These are phyloP conservation scores for Leishmania lainsoni DNA, from an alignment of 208 protist genomes.

Conservation along the genomic window DNA sequence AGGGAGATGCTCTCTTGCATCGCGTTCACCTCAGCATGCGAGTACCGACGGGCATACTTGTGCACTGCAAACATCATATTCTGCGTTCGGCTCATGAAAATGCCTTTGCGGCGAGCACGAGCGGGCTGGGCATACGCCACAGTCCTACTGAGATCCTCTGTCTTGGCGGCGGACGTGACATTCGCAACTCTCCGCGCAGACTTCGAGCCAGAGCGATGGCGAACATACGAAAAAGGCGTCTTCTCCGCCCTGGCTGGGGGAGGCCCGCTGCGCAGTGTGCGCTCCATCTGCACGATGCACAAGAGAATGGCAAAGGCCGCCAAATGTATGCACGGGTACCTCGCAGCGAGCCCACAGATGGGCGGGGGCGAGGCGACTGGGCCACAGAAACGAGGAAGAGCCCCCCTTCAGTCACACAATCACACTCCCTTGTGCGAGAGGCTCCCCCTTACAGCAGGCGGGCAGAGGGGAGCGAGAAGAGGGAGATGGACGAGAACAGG, in stretches of 20 bases:
- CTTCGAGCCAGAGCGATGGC: slow-evolving; percentile 8
- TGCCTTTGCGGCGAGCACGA: not conserved
- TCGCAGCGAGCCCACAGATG: not conserved
- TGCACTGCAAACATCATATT: slow-evolving; percentile 11
- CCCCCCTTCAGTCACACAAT: not conserved
- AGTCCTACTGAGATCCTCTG: not conserved
- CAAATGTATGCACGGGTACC: not conserved
- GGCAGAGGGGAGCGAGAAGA: not conserved
- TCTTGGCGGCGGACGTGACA: not conserved
- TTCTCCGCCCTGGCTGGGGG: not conserved
- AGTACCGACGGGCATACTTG: not conserved
- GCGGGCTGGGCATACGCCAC: not conserved
- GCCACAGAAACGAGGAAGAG: not conserved
- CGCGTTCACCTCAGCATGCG: not conserved
- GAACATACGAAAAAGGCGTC: slow-evolving; percentile 21
- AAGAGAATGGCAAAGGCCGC: not conserved
- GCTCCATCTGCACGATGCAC: not conserved
- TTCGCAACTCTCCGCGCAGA: slow-evolving; percentile 2
- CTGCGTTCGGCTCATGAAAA: not conserved
- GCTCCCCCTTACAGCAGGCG: not conserved
- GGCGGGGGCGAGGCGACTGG: not conserved
- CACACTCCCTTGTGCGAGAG: not conserved
- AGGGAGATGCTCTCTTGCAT: not conserved
- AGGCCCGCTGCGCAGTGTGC: not conserved
- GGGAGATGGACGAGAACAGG: slow-evolving; percentile 1